A percentile compares a stretch with the other conserved stretches of the same genome.
Evolutionary conservation across 805 yeast genomes (phyloP).

Genomic region (Saccharomyces paradoxus): DNA sequence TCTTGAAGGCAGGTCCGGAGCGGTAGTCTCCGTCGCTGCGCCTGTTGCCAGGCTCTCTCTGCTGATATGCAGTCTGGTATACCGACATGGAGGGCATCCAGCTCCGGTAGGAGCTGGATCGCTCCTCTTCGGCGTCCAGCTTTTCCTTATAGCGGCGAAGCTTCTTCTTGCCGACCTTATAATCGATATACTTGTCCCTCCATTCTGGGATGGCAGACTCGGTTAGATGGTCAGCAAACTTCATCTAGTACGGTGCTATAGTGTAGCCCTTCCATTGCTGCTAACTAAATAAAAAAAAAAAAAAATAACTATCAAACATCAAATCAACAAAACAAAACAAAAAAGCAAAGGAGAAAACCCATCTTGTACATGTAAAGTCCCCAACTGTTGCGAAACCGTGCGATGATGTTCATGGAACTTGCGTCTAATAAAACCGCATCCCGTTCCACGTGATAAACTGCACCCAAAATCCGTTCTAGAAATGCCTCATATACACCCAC

Average conservation of each 20-base stretch:
- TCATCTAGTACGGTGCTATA: constrained; percentile 34
- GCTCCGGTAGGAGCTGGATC: constrained; percentile 7
- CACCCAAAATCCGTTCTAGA: background rate
- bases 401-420: background rate
- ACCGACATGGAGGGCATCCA: background rate
- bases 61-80: constrained; percentile 1
- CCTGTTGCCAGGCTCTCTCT: background rate
- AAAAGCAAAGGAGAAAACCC: background rate
- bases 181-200: constrained; percentile 74
- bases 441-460: background rate
- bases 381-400: background rate
- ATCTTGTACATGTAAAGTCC: background rate
- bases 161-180: constrained; percentile 41
- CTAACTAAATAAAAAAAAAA: background rate
- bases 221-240: constrained; percentile 54
- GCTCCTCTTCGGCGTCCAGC: constrained; percentile 1
- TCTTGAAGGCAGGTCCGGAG: background rate
- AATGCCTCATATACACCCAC: background rate
- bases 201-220: constrained; percentile 79
- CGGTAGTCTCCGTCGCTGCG: background rate
- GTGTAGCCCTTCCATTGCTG: background rate
- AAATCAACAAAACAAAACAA: background rate
- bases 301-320: background rate
- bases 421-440: background rate
- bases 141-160: constrained; percentile 23